These are phyloP conservation scores for Echium plantagineum DNA, from an alignment of 257 asterid species.

Conservation along the genomic window DNA sequence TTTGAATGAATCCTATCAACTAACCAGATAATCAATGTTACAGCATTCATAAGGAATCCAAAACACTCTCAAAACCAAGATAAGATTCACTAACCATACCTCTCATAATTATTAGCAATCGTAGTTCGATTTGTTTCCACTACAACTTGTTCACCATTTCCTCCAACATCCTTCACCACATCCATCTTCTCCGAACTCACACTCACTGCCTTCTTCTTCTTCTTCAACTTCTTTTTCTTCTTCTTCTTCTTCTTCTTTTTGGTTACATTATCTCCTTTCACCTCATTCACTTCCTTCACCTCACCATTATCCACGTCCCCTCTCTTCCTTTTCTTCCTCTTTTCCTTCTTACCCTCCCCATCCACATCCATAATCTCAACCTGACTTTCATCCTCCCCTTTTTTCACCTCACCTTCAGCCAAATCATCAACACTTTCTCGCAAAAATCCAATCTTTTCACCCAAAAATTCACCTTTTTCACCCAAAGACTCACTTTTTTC, in stretches of 20 bases:
- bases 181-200: conserved; percentile 20
- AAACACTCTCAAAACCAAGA: too few species aligned
- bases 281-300: conserved; percentile 19
- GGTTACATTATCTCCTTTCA: conserved; percentile 10
- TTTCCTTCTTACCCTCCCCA: conserved; percentile 22
- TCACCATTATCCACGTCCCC: conserved; percentile 20
- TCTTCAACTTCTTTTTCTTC: conserved; percentile 20
- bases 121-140: conserved; percentile 9
- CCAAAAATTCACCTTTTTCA: conserved; percentile 1
- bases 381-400: conserved; percentile 15
- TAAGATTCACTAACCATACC: too few species aligned
- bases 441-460: conserved; percentile 21
- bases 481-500: conserved; percentile 19
- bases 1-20: too few species aligned
- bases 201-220: conserved; percentile 15
- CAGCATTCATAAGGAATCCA: too few species aligned
- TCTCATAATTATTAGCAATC: conserved; percentile 8
- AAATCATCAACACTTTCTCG: too few species aligned
- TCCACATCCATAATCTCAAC: conserved; percentile 14
- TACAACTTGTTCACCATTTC: conserved; percentile 14
- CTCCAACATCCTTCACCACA: conserved; percentile 18
- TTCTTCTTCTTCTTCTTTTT: conserved; percentile 27
- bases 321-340: conserved; percentile 27
- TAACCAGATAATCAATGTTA: too few species aligned
- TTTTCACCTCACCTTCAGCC: not conserved